Evolutionary conservation across 2,329 filamentous ascomycete genomes (phyloP).

Genomic region (Arthrinium puccinioides): DNA sequence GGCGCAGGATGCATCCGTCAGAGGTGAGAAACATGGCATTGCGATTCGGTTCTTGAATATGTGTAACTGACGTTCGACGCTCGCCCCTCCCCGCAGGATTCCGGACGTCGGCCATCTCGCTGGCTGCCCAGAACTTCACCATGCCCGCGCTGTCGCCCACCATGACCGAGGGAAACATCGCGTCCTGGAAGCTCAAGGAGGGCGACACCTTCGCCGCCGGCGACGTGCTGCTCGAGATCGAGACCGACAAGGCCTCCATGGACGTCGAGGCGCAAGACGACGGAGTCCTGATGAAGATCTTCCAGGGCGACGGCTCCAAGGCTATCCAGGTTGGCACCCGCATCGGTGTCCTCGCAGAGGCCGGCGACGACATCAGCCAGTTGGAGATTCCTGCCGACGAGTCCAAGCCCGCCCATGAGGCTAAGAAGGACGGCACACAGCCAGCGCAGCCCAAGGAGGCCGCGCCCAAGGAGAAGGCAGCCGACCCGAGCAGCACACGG

Average conservation of each 20-base stretch:
- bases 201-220: constrained; percentile 75
- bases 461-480: constrained; percentile 25
- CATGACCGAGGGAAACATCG: constrained; percentile 90
- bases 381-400: constrained; percentile 72
- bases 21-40: constrained; percentile 47
- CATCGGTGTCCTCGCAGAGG: constrained; percentile 77
- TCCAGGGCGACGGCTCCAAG: constrained; percentile 66
- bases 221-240: constrained; percentile 84
- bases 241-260: constrained; percentile 93
- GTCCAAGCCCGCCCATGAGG: constrained; percentile 27
- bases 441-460: constrained; percentile 16
- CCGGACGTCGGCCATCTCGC: constrained; percentile 51
- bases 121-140: constrained; percentile 78
- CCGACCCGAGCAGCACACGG: constrained; percentile 14
- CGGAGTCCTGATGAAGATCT: constrained; percentile 78
- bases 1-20: constrained; percentile 43
- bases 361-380: constrained; percentile 68
- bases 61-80: background rate
- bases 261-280: constrained; percentile 91
- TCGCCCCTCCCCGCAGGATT: constrained; percentile 42
- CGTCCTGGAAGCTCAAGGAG: constrained; percentile 80
- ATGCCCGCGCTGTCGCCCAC: constrained; percentile 90
- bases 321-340: constrained; percentile 68
- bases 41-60: constrained; percentile 4
- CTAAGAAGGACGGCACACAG: constrained; percentile 19